Base-by-base conservation (phyloP, 2,329 filamentous ascomycete species). In the Alternaria brassicae region DNA sequence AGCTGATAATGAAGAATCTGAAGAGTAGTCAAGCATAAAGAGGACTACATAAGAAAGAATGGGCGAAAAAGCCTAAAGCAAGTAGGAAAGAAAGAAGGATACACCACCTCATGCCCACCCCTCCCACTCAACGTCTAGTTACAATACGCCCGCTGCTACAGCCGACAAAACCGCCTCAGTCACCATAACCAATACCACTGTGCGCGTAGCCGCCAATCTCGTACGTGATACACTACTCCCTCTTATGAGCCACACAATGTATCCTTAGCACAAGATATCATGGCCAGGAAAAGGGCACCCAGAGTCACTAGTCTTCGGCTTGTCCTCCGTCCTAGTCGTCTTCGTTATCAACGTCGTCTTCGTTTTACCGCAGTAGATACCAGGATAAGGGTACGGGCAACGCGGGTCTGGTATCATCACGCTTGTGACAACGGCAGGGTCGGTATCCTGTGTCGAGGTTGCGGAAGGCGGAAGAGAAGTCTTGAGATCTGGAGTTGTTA, bases 361-460 rank as follows among this genome's bases (percentile, higher is more conserved):
- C 4, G 54, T 21, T 32, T 51, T 36, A 0, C 63, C 66, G 27
- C 72, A 75, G 19, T 69, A 52, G 8, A 71, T 56, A 0, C 58
- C 58, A 0, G 72, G 72, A 23, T 74, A 71, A 2, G 72, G 72
- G 44, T 73, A 76, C n/a, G 71, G 72, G 57, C 73, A 76, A 17
- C 67, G 65, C 6, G 61, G 21, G 32, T 70, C 69, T 3, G 63
- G 34, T 2, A 61, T 54, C 0, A 66, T 13, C 2, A 68, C 45
- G 5, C 53, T 60, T 7, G 66, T 67, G 28, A 34, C n/a, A 8
- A 48, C 13, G 13, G 30, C 32, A 10, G 44, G 28, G 4, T 8
- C 30, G 8, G 2, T 15, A 25, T 36, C 13, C 9, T 15, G 30
- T 4, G 30, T 42, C 6, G 36, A 17, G 6, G 42, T 6, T 17